Conservation (phyloP, 345 rosid species). For the Linum usitatissimum region DNA sequence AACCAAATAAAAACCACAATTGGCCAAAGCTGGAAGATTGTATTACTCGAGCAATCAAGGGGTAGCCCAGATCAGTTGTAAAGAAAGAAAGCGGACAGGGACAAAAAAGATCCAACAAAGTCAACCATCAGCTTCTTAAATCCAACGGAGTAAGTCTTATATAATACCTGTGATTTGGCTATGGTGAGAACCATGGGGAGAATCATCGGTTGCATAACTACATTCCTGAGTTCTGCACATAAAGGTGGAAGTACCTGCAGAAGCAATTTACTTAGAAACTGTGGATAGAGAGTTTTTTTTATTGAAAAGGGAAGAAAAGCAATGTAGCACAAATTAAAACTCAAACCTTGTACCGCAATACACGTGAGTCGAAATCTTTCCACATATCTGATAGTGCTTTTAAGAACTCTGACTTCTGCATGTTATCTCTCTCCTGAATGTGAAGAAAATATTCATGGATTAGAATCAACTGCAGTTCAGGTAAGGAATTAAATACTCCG, state of each 20-base stretch:
- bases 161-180: slow-evolving; percentile 84
- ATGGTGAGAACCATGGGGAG: slow-evolving; percentile 94
- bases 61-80: neutral
- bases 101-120: neutral
- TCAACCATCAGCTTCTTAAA: neutral
- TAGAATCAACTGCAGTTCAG: neutral
- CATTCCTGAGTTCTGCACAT: slow-evolving; percentile 94
- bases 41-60: no score
- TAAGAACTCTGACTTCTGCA: slow-evolving; percentile 97
- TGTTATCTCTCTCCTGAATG: slow-evolving; percentile 84
- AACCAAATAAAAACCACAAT: no score
- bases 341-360: slow-evolving; percentile 87
- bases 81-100: neutral
- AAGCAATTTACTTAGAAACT: slow-evolving; percentile 12
- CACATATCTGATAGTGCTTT: slow-evolving; percentile 98
- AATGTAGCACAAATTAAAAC: slow-evolving; percentile 6
- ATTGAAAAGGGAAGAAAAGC: neutral
- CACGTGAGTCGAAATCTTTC: slow-evolving; percentile 97
- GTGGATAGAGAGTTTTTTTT: neutral
- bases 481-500: neutral
- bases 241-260: slow-evolving; percentile 93
- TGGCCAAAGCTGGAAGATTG: neutral
- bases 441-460: slow-evolving; percentile 11
- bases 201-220: slow-evolving; percentile 93
- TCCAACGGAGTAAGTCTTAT: neutral